Evolutionary conservation across 768 basidiomycete species (phyloP).

Genomic region (Collybia nuda): DNA sequence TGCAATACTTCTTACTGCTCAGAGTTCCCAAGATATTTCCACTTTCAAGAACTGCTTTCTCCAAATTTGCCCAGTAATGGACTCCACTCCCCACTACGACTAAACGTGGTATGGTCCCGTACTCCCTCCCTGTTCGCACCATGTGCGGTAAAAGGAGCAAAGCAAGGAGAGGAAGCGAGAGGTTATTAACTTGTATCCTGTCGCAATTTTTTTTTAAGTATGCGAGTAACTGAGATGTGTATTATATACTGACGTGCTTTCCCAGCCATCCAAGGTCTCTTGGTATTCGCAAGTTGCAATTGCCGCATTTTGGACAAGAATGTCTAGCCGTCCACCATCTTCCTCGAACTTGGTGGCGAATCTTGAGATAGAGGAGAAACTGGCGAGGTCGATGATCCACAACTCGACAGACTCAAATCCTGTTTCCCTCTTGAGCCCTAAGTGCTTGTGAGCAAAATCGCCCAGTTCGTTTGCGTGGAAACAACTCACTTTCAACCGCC

Average conservation of each 20-base stretch:
- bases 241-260: constrained; percentile 30
- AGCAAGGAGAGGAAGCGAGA: constrained; percentile 38
- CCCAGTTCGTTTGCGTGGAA: not conserved
- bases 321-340: constrained; percentile 34
- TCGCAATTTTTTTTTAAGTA: too few relatives aligned
- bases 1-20: constrained; percentile 28
- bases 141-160: constrained; percentile 43
- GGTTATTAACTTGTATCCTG: constrained; percentile 49
- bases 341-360: constrained; percentile 36
- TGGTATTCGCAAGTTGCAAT: constrained; percentile 11
- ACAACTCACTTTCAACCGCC: constrained; percentile 31
- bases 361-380: constrained; percentile 37
- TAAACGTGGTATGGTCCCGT: constrained; percentile 30
- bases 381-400: constrained; percentile 39
- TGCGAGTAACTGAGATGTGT: not conserved
- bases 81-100: constrained; percentile 43
- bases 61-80: constrained; percentile 30
- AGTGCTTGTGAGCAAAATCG: not conserved
- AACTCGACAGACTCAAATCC: constrained; percentile 33
- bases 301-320: constrained; percentile 46
- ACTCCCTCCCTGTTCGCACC: constrained; percentile 31
- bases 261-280: constrained; percentile 44
- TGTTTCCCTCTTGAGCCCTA: constrained; percentile 30
- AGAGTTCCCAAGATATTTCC: constrained; percentile 29
- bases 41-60: constrained; percentile 20